These are phyloP conservation scores for Paramecium sexaurelia DNA, from an alignment of 73 alveolate species.

Conservation along the genomic window DNA sequence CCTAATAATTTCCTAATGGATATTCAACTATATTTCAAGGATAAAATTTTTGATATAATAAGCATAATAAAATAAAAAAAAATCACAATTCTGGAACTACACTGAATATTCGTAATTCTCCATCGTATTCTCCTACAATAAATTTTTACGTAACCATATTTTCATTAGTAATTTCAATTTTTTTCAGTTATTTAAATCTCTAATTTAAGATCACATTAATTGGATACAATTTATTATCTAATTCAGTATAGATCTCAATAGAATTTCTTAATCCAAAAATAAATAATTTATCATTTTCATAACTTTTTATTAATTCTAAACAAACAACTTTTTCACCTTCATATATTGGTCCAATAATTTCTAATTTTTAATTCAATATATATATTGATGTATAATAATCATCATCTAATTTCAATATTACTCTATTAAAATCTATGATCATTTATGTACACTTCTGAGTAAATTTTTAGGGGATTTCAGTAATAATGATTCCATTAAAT, in stretches of 20 bases:
- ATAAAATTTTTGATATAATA: slow-evolving; percentile 22
- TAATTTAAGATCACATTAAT: not conserved
- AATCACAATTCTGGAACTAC: not conserved
- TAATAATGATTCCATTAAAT: not conserved
- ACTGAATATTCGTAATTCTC: not conserved
- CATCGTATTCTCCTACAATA: not conserved
- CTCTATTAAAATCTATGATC: not conserved
- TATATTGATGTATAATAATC: not conserved
- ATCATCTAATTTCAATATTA: not conserved
- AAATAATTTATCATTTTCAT: not conserved
- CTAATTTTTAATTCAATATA: not conserved
- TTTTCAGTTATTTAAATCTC: not conserved
- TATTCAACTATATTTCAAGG: slow-evolving; percentile 89
- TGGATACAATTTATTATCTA: not conserved
- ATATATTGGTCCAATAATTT: not conserved
- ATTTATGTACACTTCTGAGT: not conserved
- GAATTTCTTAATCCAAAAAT: not conserved
- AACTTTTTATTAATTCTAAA: not conserved
- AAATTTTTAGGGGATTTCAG: not conserved
- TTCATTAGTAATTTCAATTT: not conserved
- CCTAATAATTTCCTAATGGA: slow-evolving; percentile 91
- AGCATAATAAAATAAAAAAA: not conserved
- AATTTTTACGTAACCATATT: not conserved
- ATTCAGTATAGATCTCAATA: not conserved
- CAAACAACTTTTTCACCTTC: not conserved